Evolutionary conservation across 2,329 filamentous ascomycete species (phyloP).

Genomic region (Onygena corvina): DNA sequence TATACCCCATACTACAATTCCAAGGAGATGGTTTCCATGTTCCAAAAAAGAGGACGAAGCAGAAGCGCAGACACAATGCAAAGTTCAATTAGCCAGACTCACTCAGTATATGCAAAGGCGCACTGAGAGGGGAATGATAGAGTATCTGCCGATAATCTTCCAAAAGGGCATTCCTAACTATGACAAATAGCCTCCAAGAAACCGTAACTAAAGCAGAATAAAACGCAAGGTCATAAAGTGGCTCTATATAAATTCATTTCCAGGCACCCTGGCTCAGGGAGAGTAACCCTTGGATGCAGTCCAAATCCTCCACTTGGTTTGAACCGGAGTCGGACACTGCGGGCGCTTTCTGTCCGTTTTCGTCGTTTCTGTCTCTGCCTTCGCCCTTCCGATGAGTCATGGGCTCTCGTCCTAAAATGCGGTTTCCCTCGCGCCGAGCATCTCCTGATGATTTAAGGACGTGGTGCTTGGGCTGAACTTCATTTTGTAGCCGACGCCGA

Average conservation of each 20-base stretch:
- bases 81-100: not conserved
- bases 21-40: too few species aligned
- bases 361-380: not conserved
- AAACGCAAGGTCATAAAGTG: not conserved
- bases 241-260: constrained; percentile 38
- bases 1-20: too few species aligned
- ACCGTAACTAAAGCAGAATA: not conserved
- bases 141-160: constrained; percentile 3
- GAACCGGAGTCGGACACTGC: constrained; percentile 1
- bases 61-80: too few species aligned
- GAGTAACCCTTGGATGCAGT: constrained; percentile 78
- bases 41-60: too few species aligned
- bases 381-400: constrained; percentile 6
- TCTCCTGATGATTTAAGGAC: constrained; percentile 8
- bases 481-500: constrained; percentile 21
- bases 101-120: not conserved
- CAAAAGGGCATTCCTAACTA: not conserved
- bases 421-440: constrained; percentile 10
- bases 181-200: not conserved
- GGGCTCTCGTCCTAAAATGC: not conserved
- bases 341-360: not conserved
- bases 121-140: not conserved
- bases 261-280: constrained; percentile 89
- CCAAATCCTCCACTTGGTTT: constrained; percentile 67
- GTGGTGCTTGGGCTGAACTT: constrained; percentile 13